A percentile compares a stretch with the other conserved stretches of the same genome.
These are phyloP conservation scores for Solanum bulbocastanum DNA, from an alignment of 257 asterid species.

Conservation along the genomic window DNA sequence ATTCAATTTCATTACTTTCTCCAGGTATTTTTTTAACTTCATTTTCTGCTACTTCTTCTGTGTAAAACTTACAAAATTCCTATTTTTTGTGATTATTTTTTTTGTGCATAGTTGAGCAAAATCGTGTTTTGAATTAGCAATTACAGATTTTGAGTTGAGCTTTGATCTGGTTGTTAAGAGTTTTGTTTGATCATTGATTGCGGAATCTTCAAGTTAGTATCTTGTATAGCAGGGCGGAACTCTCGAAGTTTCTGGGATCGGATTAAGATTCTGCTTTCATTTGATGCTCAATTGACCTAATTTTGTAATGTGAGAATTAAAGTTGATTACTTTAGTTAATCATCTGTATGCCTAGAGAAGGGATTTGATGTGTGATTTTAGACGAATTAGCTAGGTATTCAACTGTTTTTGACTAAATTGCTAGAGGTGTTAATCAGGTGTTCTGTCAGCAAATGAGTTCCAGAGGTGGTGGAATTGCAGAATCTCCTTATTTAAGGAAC, in stretches of 20 bases:
- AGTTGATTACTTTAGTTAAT: neutral
- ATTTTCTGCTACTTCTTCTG: neutral
- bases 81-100: neutral
- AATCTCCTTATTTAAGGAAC: slow-evolving; percentile 36
- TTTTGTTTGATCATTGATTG: neutral
- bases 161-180: neutral
- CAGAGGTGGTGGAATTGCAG: slow-evolving; percentile 32
- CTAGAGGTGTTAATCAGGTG: neutral
- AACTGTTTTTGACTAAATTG: neutral
- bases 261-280: neutral
- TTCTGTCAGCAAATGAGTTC: slow-evolving; percentile 46
- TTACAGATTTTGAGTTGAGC: neutral
- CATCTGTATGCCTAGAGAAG: neutral
- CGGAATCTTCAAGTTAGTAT: neutral
- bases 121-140: neutral
- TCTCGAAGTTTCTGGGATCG: neutral
- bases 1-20: neutral
- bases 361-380: neutral
- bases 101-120: neutral
- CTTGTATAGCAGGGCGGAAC: neutral
- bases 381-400: neutral
- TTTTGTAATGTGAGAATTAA: neutral
- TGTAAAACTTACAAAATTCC: neutral
- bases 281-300: neutral
- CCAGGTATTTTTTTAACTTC: neutral